Percentiles rank a stretch among this genome's conserved stretches.
Evolutionary conservation across 306 rosid species (phyloP).

Genomic region (Rosa lucieae): DNA sequence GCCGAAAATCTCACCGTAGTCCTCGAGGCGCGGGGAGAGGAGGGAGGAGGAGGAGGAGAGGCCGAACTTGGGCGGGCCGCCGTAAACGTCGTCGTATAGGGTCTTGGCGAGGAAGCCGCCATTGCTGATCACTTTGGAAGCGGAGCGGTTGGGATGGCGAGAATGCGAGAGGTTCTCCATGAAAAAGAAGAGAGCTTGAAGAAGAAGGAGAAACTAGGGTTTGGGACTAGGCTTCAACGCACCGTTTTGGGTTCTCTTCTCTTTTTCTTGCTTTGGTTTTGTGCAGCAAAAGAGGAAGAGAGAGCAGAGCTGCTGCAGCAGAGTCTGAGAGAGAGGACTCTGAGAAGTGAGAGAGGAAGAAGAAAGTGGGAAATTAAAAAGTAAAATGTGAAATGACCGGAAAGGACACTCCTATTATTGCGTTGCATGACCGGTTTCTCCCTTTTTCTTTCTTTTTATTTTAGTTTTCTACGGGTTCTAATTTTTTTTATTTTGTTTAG

Average conservation of each 20-base stretch:
- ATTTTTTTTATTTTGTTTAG: no score
- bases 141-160: conserved; percentile 52
- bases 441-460: not conserved
- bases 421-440: not conserved
- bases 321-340: not conserved
- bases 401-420: conserved; percentile 29
- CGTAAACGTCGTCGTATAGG: conserved; percentile 81
- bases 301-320: not conserved
- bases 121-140: conserved; percentile 50
- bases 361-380: conserved; percentile 36
- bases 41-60: conserved; percentile 48
- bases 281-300: not conserved
- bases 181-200: not conserved
- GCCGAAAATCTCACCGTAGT: conserved; percentile 87
- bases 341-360: conserved; percentile 31
- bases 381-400: conserved; percentile 30
- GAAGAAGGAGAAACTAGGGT: conserved; percentile 34
- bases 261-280: conserved; percentile 20
- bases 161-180: conserved; percentile 77
- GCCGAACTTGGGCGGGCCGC: conserved; percentile 76
- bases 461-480: not conserved
- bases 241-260: not conserved
- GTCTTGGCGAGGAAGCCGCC: conserved; percentile 33
- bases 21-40: conserved; percentile 87
- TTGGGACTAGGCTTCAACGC: not conserved